phyloP scores from a whole-genome alignment of 352 stramenopile genomes.

The Pythium sp. region DNA sequence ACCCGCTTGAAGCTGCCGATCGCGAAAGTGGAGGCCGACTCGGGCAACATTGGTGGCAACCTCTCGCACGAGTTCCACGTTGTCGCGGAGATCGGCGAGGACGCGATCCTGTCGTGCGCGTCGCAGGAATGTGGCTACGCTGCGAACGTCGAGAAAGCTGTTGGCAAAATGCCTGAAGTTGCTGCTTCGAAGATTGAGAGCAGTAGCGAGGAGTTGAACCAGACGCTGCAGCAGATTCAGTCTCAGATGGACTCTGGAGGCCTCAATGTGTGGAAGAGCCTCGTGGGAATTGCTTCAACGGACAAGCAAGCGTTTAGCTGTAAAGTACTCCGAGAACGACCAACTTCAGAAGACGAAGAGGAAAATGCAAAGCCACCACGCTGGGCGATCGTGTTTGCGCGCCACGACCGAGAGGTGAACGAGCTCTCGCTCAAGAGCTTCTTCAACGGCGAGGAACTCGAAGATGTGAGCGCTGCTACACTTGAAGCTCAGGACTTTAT shows the following conservation, averaged over 20 bases:
- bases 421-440: conserved; percentile 68
- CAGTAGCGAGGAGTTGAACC: conserved; percentile 14
- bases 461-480: conserved; percentile 26
- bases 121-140: conserved; percentile 60
- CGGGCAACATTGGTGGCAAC: conserved; percentile 85
- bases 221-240: conserved; percentile 22
- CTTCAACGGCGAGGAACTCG: conserved; percentile 56
- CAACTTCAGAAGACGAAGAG: conserved; percentile 19
- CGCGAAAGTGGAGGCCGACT: conserved; percentile 82
- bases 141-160: conserved; percentile 87
- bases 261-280: conserved; percentile 29
- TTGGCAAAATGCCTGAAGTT: conserved; percentile 31
- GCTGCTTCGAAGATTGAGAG: neutral
- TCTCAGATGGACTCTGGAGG: conserved; percentile 16
- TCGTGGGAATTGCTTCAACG: conserved; percentile 16
- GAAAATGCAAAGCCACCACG: conserved; percentile 7
- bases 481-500: conserved; percentile 24
- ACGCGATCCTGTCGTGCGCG: conserved; percentile 73
- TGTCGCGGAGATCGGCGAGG: conserved; percentile 77
- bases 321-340: conserved; percentile 37
- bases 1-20: conserved; percentile 64
- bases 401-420: conserved; percentile 64
- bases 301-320: conserved; percentile 23
- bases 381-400: conserved; percentile 55
- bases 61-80: conserved; percentile 90